Evolutionary conservation across 352 stramenopile species (phyloP), one percentile per base, ranked within the genome.

Genomic region (Pythium myriotylum): DNA sequence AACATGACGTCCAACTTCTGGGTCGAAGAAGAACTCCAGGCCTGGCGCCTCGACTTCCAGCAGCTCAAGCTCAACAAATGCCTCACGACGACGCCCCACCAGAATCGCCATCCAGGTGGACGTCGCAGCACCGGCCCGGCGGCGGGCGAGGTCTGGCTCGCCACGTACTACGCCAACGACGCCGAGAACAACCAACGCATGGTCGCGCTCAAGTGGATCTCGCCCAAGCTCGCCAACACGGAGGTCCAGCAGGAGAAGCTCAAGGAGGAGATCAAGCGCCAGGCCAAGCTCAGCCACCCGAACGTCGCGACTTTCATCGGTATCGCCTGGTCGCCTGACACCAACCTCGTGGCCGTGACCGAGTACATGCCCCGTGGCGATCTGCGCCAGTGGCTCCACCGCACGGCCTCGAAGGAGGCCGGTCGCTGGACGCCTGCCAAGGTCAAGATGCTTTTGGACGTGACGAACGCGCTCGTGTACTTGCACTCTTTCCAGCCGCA

Each of bases 351-450:
- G 2, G 79, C 76, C 20, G 63, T 93, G 26, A 91, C 79, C 9
- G 80, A 91, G 72, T 91, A 89, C 65, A 85, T 91, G 81, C 54
- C 74, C 22, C 67, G 79, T 60, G 81, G 84, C 10, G 79, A 92
- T 47, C 65, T 92, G 24, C 77, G 83, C 1, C 79, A 86, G n/a
- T 85, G 77, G 70, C 76, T 92, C 51, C 81, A 86, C 54, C 76
- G 74, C 43, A 84, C 67, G 26, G 57, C 70, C 6, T 47, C 40
- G 20, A 70, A 69, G 10, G 65, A 83, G 33, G 64, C 66, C 17
- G 77, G 80, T 23, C 72, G 69, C n/a, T 90, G 77, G 80, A 72
- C 72, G 0, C 61, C 79, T 2, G 47, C 41, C 9, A 90, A 90
- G 67, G 29, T 88, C 32, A 73, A 88, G 50, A 86, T 90, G 67